A percentile compares a stretch with the other conserved stretches of the same genome.
phyloP scores from a whole-genome alignment of 2,329 filamentous ascomycete species.

The Aspergillus thermomutatus region DNA sequence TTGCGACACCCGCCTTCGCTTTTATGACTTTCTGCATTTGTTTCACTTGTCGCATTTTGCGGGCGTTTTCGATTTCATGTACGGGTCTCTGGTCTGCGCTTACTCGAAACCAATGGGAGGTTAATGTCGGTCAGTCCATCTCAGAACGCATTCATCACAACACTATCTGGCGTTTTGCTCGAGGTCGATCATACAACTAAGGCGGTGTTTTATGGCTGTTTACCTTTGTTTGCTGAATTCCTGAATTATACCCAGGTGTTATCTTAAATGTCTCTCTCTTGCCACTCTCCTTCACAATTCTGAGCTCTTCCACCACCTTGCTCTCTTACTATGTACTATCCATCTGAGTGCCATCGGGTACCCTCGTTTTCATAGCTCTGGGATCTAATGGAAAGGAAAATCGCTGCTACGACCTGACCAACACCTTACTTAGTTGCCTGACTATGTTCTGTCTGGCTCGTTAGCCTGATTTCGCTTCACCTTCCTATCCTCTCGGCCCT shows the following conservation, averaged over 20 bases:
- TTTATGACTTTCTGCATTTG: conserved; percentile 5
- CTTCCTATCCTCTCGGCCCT: background rate
- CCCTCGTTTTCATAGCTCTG: background rate
- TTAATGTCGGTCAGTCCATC: conserved; percentile 22
- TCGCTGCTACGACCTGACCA: background rate
- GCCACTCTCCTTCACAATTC: conserved; percentile 1
- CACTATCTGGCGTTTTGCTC: conserved; percentile 31
- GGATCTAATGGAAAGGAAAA: background rate
- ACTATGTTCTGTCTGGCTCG: background rate
- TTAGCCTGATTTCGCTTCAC: background rate
- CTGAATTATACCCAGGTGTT: conserved; percentile 37
- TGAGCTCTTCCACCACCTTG: background rate
- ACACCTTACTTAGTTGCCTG: background rate
- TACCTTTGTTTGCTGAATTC: conserved; percentile 22
- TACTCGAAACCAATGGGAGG: conserved; percentile 17
- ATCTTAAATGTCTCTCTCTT: conserved; percentile 12
- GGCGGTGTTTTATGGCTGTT: conserved; percentile 30
- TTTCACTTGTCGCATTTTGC: conserved; percentile 28
- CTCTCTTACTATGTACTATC: background rate
- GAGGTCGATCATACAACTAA: conserved; percentile 24
- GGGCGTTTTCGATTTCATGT: conserved; percentile 28
- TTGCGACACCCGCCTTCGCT: conserved; percentile 5
- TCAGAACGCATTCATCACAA: conserved; percentile 19
- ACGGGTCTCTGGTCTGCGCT: conserved; percentile 18
- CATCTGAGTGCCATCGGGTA: background rate